Conservation (phyloP, 345 rosid species). For the Citrus australasica region DNA sequence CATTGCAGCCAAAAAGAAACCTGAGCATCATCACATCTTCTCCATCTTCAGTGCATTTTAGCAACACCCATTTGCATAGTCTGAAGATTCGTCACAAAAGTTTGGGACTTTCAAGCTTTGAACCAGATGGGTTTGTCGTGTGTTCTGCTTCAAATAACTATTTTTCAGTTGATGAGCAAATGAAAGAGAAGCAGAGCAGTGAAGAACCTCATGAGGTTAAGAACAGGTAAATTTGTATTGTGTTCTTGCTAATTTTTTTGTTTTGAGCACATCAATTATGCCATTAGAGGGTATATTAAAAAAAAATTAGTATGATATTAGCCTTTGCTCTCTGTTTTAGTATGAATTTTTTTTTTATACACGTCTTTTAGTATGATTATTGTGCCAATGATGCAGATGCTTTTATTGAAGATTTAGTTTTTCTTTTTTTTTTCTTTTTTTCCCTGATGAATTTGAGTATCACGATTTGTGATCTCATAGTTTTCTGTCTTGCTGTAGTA, state of each 20-base stretch:
- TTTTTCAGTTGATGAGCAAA: background rate
- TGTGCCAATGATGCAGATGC: background rate
- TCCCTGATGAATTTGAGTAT: background rate
- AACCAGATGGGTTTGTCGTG: constrained; percentile 15
- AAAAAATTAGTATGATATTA: too few species aligned
- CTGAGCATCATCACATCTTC: background rate
- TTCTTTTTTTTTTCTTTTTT: background rate
- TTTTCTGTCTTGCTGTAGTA: constrained; percentile 32
- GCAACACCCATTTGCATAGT: constrained; percentile 17
- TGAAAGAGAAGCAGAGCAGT: constrained; percentile 5
- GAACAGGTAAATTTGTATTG: constrained; percentile 40
- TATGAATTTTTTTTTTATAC: too few species aligned
- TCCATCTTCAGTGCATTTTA: constrained; percentile 2
- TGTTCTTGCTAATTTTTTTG: background rate
- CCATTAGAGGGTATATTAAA: too few species aligned
- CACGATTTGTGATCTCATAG: background rate
- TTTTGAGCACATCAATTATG: too few species aligned
- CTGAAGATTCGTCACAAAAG: constrained; percentile 5
- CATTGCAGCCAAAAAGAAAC: background rate
- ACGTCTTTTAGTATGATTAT: too few species aligned
- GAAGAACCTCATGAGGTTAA: constrained; percentile 26
- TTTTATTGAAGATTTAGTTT: background rate
- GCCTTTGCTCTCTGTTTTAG: too few species aligned
- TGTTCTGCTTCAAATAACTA: constrained; percentile 19
- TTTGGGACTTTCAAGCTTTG: constrained; percentile 14